Base-by-base conservation (phyloP, 108 stramenopile species). In the Stephanodiscus minutulus region DNA sequence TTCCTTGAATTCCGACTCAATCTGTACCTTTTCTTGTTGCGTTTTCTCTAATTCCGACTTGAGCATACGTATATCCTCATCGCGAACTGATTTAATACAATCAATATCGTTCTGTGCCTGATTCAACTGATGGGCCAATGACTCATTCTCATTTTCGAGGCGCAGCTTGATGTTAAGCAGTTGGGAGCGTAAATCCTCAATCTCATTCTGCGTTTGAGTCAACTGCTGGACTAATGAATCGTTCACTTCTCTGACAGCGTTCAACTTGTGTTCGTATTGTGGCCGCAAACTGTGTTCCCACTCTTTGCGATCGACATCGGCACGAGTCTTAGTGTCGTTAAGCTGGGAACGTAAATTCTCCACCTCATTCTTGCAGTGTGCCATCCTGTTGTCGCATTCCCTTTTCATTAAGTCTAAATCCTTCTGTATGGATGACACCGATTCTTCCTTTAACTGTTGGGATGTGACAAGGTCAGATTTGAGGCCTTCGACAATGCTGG, bases 21-120 rank as follows among this genome's bases (percentile, higher is more conserved):
- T 57, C 17, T 52, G 67, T 17, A 64, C 57, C 54, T 80, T 68
- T 43, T 37, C 43, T 11, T 52, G 49, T 25, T 56, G 57, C 4
- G 72, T 66, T 21, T 61, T 63, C 37, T 69, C 67, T 0, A 80
- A 64, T 37, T 80, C 79, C 11, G 67, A 69, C 48, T 80, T 65
- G 15, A 80, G 46, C 18, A 73, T 25, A 28, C 64, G 43, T 20
- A 80, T 49, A 52, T 80, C 79, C 37, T 69, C 64, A 29, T 49
- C 67, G 18, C 67, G 18, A 5, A 28, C 61, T 3, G 55, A n/a
- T 64, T 80, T 80, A 21, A 72, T 17, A 15, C 9, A 17, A 43
- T 64, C 67, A 0, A 58, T 52, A 33, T 68, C 72, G 28, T 70
- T 47, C 35, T 20, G 59, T 6, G 50, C 39, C 36, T 74, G 36